Percentiles rank a stretch among this genome's conserved stretches.
phyloP scores from a whole-genome alignment of 2,329 filamentous ascomycete species.

The Talaromyces sp. region DNA sequence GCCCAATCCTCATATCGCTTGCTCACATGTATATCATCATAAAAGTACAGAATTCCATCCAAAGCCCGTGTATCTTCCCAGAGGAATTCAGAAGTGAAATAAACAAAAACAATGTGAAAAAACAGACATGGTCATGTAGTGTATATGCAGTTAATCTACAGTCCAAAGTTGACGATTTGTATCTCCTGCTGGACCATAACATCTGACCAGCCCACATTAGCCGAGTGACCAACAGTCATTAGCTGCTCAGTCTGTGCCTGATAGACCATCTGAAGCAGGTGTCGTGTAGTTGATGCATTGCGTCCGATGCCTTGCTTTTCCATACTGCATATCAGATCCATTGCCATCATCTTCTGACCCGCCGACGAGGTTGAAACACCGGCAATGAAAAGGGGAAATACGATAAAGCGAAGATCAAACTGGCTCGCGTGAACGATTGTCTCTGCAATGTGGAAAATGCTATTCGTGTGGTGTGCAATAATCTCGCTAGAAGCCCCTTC shows the following conservation, averaged over 20 bases:
- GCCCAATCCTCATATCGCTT: slow-evolving; percentile 17
- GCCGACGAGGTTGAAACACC: slow-evolving; percentile 44
- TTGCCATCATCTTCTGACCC: slow-evolving; percentile 45
- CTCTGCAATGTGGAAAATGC: slow-evolving; percentile 47
- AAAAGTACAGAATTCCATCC: slow-evolving; percentile 18
- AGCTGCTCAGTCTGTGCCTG: slow-evolving; percentile 47
- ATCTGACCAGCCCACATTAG: slow-evolving; percentile 51
- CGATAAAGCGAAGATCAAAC: slow-evolving; percentile 45
- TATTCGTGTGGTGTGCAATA: slow-evolving; percentile 43
- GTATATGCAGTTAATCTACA: slow-evolving; percentile 32
- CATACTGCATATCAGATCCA: slow-evolving; percentile 50
- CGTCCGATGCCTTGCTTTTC: slow-evolving; percentile 49
- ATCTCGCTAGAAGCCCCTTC: slow-evolving; percentile 39
- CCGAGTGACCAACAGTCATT: slow-evolving; percentile 38
- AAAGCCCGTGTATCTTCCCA: background rate
- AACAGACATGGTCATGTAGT: background rate
- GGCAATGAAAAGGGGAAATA: slow-evolving; percentile 56
- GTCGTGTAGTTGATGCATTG: slow-evolving; percentile 46
- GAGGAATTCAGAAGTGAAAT: background rate
- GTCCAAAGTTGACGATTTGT: slow-evolving; percentile 52
- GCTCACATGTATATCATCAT: slow-evolving; percentile 22
- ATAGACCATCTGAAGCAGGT: slow-evolving; percentile 48
- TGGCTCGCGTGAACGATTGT: slow-evolving; percentile 39
- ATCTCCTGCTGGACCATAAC: slow-evolving; percentile 46
- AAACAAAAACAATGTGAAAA: background rate